phyloP scores from a whole-genome alignment of 345 rosid species.

The Syzygium aromaticum region DNA sequence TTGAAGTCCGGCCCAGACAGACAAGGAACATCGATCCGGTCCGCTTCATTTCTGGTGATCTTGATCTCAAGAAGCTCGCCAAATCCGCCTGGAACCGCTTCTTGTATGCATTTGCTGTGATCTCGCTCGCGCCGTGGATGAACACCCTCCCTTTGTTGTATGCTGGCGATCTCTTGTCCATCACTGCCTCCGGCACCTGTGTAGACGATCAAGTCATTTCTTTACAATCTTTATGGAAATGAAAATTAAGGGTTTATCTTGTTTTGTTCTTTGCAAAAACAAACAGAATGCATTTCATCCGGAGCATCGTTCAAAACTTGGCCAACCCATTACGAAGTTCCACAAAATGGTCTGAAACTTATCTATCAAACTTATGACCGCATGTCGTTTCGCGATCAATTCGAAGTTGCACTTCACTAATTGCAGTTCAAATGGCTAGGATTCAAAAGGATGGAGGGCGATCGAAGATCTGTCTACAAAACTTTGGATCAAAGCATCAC shows the following conservation, averaged over 20 bases:
- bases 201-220: neutral
- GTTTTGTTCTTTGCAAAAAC: neutral
- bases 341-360: neutral
- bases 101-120: conserved; percentile 55
- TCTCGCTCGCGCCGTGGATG: conserved; percentile 69
- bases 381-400: neutral
- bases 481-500: too few relatives aligned
- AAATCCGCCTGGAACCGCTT: conserved; percentile 72
- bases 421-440: too few relatives aligned
- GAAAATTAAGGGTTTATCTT: neutral
- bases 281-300: neutral
- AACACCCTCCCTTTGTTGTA: conserved; percentile 76
- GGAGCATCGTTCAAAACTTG: neutral
- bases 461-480: too few relatives aligned
- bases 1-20: conserved; percentile 80
- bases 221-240: neutral
- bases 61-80: conserved; percentile 51
- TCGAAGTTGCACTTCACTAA: too few relatives aligned
- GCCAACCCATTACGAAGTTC: neutral
- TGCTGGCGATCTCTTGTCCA: conserved; percentile 58
- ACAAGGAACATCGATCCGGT: conserved; percentile 95
- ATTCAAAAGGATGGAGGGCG: too few relatives aligned
- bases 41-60: conserved; percentile 70
- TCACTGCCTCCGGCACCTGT: conserved; percentile 77
- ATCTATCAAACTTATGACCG: neutral